Base-by-base conservation (phyloP, 495 filamentous ascomycete genomes). In the Choiromyces venosus region DNA sequence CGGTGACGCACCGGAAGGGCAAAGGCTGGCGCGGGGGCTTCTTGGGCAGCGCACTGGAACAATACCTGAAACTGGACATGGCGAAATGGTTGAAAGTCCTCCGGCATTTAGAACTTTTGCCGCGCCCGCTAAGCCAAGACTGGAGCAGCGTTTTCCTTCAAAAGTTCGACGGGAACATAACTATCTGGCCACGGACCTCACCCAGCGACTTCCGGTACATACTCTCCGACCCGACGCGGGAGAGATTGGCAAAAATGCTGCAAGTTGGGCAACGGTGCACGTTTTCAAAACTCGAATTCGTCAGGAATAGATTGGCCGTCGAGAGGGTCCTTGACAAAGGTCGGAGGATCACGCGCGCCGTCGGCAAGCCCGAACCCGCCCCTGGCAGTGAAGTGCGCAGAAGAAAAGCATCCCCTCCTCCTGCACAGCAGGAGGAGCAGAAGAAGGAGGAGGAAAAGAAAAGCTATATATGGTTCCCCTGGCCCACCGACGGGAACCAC, bases 101-200 rank as follows among this genome's bases (percentile, higher is more conserved):
- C 36, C 89, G 93, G 5, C 93, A 97, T 80, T 84, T 98, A 0
- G 95, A 99, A 79, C 86, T 99, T 9, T 87, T 99, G 0, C 95
- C 95, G 10, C 88, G 95, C 0, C 92, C 92, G 0, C 78, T 97
- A n/a, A 93, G 93, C 14, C 94, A 97, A 82, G 96, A 99, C 82
- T 99, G 95, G 95, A 91, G 88, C 69, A 90, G 94, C 82, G 90
- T 99, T 42, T 98, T 93, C 91, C 87, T 99, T 38, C 95, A 99
- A 82, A 90, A 91, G 73, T 97, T 98, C 84, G 91, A 89, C 74
- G 95, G 95, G 52, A 97, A 92, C 25, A 91, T 98, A 72, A 99
- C 96, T 12, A 92, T 99, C 78, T 98, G 95, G 88, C 95, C 95
- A 3, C 92, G 93, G 81, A 88, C n/a, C n/a, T n/a, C n/a, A n/a